Percentiles rank a stretch among this genome's conserved stretches.
These are phyloP conservation scores for Microsporum canis DNA, from an alignment of 2,329 filamentous ascomycete genomes.

Conservation along the genomic window DNA sequence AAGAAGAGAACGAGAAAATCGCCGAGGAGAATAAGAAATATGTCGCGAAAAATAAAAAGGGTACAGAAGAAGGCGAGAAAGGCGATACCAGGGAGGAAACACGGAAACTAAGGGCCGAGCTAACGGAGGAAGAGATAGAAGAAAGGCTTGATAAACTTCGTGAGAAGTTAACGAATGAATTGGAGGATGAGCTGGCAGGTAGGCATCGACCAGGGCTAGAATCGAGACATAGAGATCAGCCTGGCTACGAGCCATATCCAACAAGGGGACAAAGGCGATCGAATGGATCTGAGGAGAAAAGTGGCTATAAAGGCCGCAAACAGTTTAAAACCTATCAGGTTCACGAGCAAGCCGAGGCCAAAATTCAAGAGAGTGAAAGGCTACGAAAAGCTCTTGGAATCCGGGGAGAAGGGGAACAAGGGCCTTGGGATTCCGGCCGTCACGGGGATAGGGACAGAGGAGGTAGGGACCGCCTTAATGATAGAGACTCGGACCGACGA, in stretches of 20 bases:
- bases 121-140: constrained; percentile 83
- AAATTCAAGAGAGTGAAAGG: constrained; percentile 88
- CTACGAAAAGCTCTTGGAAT: constrained; percentile 80
- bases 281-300: constrained; percentile 20
- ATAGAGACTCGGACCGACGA: neutral
- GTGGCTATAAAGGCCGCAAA: constrained; percentile 23
- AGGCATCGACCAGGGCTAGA: neutral
- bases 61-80: constrained; percentile 7
- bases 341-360: constrained; percentile 89
- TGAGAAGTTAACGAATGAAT: constrained; percentile 48
- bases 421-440: neutral
- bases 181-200: constrained; percentile 37
- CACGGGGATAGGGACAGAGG: constrained; percentile 3
- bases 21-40: constrained; percentile 53
- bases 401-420: constrained; percentile 34
- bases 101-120: constrained; percentile 23
- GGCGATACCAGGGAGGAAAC: constrained; percentile 23
- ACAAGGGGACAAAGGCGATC: constrained; percentile 9
- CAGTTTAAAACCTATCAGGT: constrained; percentile 85
- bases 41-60: constrained; percentile 27
- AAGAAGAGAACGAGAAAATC: constrained; percentile 59
- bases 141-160: constrained; percentile 56
- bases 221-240: constrained; percentile 4
- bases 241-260: constrained; percentile 1
- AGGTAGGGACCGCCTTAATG: neutral